Conservation (phyloP, 1,284 basidiomycete genomes). For the Sporisorium reilianum region DNA sequence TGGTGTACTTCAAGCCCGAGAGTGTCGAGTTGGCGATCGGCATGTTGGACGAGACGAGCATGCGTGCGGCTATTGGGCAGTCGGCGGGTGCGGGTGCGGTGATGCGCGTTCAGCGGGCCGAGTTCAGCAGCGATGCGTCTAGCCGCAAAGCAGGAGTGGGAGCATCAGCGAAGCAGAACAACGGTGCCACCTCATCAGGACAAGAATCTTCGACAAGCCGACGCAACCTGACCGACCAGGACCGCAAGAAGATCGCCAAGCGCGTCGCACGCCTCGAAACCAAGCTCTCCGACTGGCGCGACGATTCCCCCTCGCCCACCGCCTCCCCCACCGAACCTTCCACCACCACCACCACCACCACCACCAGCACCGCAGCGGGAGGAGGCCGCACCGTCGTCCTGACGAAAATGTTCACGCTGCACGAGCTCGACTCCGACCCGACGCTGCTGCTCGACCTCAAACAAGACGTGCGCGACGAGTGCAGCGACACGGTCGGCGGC, state of each 20-base stretch:
- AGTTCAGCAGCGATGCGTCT: constrained; percentile 73
- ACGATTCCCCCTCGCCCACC: constrained; percentile 42
- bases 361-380: not conserved
- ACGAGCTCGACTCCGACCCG: constrained; percentile 88
- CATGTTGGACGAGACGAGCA: constrained; percentile 90
- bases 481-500: constrained; percentile 82
- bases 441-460: constrained; percentile 90
- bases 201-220: not conserved
- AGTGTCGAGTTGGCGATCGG: constrained; percentile 87
- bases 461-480: constrained; percentile 95
- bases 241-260: constrained; percentile 51
- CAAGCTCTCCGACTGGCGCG: constrained; percentile 66
- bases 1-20: constrained; percentile 98
- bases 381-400: constrained; percentile 47
- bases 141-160: not conserved
- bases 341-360: not conserved
- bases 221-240: constrained; percentile 45
- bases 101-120: constrained; percentile 86
- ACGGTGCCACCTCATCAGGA: constrained; percentile 5
- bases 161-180: not conserved
- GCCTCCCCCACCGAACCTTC: constrained; percentile 6
- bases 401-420: constrained; percentile 87
- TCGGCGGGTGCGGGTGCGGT: constrained; percentile 71
- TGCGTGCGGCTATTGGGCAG: constrained; percentile 81
- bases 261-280: constrained; percentile 54